A percentile compares a stretch with the other conserved stretches of the same genome.
phyloP scores from a whole-genome alignment of 257 asterid species.

The Buddleja alternifolia region DNA sequence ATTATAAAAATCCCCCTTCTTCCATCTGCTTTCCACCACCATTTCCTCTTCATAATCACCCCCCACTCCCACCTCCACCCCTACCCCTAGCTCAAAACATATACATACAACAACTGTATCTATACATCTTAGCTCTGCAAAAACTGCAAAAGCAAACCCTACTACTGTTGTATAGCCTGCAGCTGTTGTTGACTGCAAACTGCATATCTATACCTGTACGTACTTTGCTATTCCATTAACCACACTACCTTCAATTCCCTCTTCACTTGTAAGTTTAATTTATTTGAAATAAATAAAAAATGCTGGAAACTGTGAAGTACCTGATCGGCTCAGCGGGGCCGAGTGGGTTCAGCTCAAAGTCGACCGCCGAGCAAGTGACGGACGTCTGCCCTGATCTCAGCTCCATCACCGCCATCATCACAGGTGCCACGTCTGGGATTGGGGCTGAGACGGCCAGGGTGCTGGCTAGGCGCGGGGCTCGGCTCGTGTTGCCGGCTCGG shows the following conservation, averaged over 20 bases:
- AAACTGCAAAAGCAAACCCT: slow-evolving; percentile 29
- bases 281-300: slow-evolving; percentile 1
- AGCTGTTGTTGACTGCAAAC: slow-evolving; percentile 37
- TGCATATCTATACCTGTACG: slow-evolving; percentile 4
- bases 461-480: slow-evolving; percentile 83
- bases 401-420: slow-evolving; percentile 76
- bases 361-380: slow-evolving; percentile 86
- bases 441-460: slow-evolving; percentile 95
- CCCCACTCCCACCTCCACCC: slow-evolving; percentile 22
- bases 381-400: slow-evolving; percentile 54
- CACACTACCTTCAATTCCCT: too few species aligned
- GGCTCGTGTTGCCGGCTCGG: slow-evolving; percentile 84
- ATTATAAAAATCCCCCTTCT: slow-evolving; percentile 43
- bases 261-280: neutral
- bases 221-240: slow-evolving; percentile 35
- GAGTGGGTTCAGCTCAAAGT: slow-evolving; percentile 77
- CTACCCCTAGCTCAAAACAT: neutral
- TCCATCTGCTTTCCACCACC: too few species aligned
- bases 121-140: slow-evolving; percentile 26
- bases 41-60: neutral
- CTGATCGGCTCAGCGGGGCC: slow-evolving; percentile 79
- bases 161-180: slow-evolving; percentile 30
- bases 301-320: slow-evolving; percentile 80
- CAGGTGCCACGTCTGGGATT: slow-evolving; percentile 98
- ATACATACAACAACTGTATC: slow-evolving; percentile 25